Base-by-base conservation (phyloP, 805 yeast species). In the Kregervanrija fluxuum region DNA sequence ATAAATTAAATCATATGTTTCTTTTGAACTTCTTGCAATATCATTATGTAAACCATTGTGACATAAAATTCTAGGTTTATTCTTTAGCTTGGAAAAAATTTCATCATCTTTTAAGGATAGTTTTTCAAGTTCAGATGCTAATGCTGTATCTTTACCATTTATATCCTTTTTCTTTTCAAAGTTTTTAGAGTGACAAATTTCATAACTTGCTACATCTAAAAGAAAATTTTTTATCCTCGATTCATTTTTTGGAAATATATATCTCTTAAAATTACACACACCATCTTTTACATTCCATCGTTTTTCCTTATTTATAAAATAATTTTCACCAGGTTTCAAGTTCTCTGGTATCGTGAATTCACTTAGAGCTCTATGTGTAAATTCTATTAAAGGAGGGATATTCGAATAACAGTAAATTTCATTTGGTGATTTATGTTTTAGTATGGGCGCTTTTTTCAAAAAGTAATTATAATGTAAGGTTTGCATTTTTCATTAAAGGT, bases 21-120 rank as follows among this genome's bases (percentile, higher is more conserved):
- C 51, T 2, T 16, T 22, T 2, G 37, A n/a, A 12, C 37, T 38
- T 5, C 42, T 5, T 3, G 42, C 17, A 5, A 50, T 14, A 36
- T 50, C 53, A 11, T 15, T 41, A 32, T 42, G 44, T 4, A 50
- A 31, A 1, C 53, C 53, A 41, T 50, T 50, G 13, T 47, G 53
- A 31, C 47, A 41, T 14, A 43, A 35, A 10, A 50, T 35, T 28
- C 46, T 43, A 12, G 13, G 32, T 30, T 28, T 38, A 11, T 3
- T 15, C 10, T 40, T 30, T 12, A 13, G 30, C 5, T 17, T 40
- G 30, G 35, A 14, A n/a, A 11, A 12, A 35, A 31, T 33, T 38
- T 34, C 31, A 11, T 11, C 10, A 42, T 34, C 28, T 2, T 22
- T 22, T 5, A 22, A 22, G 6, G 28, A 22, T 22, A 22, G 8